These are phyloP conservation scores for Tuber brumale DNA, from an alignment of 495 filamentous ascomycete species.

Conservation along the genomic window DNA sequence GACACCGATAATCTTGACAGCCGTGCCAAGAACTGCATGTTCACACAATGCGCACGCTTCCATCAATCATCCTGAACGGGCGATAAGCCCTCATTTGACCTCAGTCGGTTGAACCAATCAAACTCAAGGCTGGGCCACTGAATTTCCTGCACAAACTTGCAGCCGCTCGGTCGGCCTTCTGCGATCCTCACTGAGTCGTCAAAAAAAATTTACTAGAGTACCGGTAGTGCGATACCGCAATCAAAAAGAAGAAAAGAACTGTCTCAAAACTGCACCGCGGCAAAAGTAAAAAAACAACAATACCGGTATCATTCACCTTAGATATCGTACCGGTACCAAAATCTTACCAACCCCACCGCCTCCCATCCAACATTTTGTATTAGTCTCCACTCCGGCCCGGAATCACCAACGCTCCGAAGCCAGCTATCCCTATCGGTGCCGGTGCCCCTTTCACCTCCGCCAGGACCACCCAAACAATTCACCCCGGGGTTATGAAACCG, in stretches of 20 bases:
- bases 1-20: background rate
- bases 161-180: background rate
- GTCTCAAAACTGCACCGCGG: background rate
- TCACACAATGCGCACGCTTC: background rate
- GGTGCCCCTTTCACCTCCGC: background rate
- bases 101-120: background rate
- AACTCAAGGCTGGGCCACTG: background rate
- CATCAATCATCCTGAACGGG: background rate
- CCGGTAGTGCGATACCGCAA: background rate
- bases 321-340: background rate
- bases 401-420: background rate
- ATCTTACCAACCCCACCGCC: background rate
- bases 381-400: background rate
- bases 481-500: background rate
- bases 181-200: background rate
- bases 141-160: no score
- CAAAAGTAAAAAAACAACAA: background rate
- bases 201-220: no score
- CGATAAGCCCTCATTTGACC: background rate
- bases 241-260: background rate
- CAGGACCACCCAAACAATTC: background rate
- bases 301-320: no score
- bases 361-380: background rate
- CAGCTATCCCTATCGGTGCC: background rate
- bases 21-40: background rate